A percentile compares a stretch with the other conserved stretches of the same genome.
Evolutionary conservation across 768 basidiomycete genomes (phyloP).

Genomic region (Tricholomella constricta): DNA sequence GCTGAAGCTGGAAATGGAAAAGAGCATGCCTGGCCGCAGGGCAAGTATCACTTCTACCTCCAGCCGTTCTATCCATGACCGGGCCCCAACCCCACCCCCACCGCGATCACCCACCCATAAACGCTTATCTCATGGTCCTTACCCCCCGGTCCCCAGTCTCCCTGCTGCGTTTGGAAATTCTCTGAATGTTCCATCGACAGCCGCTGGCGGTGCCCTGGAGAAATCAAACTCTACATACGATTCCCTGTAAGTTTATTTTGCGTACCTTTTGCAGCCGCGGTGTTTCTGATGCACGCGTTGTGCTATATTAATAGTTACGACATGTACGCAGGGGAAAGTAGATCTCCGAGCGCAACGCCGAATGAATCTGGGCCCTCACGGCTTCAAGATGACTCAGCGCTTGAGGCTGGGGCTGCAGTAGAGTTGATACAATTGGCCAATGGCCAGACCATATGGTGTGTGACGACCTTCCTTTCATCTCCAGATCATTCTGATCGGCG

Average conservation of each 20-base stretch:
- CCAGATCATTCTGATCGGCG: slow-evolving; percentile 13
- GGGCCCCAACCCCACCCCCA: slow-evolving; percentile 85
- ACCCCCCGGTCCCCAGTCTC: slow-evolving; percentile 71
- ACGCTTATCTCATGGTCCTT: slow-evolving; percentile 66
- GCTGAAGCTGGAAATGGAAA: slow-evolving; percentile 53
- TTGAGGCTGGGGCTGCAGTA: slow-evolving; percentile 57
- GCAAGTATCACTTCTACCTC: slow-evolving; percentile 63
- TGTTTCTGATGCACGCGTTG: slow-evolving; percentile 13
- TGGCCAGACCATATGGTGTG: slow-evolving; percentile 84
- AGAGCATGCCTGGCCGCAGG: slow-evolving; percentile 60
- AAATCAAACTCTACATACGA: slow-evolving; percentile 76
- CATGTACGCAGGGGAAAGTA: slow-evolving; percentile 70
- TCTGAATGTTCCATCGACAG: slow-evolving; percentile 38
- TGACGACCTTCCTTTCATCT: slow-evolving; percentile 17
- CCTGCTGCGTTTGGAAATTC: slow-evolving; percentile 51
- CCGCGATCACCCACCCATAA: slow-evolving; percentile 53
- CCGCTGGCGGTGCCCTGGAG: slow-evolving; percentile 48
- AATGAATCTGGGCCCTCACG: slow-evolving; percentile 38
- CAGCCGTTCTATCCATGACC: slow-evolving; percentile 75
- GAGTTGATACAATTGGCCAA: slow-evolving; percentile 86
- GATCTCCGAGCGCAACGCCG: slow-evolving; percentile 34
- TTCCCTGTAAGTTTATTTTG: slow-evolving; percentile 60
- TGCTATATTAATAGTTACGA: slow-evolving; percentile 60
- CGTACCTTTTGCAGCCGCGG: slow-evolving; percentile 7
- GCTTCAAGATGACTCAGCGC: slow-evolving; percentile 26